phyloP scores from a whole-genome alignment of 176 grass and related monocot genomes.

The Panicum miliaceum region DNA sequence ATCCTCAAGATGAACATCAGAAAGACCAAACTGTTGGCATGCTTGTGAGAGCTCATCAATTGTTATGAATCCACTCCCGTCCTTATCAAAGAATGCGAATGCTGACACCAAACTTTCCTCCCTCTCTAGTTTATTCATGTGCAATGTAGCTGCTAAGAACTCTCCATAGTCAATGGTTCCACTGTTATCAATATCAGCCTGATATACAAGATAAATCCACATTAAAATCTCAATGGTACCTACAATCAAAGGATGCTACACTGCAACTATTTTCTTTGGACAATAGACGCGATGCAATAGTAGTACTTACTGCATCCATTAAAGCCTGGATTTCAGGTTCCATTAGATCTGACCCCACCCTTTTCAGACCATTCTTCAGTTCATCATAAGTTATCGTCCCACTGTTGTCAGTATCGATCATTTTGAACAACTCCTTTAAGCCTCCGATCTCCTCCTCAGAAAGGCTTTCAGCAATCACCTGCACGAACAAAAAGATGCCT shows the following conservation, averaged over 20 bases:
- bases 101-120: slow-evolving; percentile 83
- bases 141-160: slow-evolving; percentile 87
- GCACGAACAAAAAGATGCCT: slow-evolving; percentile 22
- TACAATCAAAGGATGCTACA: background rate
- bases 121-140: slow-evolving; percentile 96
- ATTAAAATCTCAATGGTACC: slow-evolving; percentile 29
- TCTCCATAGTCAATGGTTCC: slow-evolving; percentile 90
- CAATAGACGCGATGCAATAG: background rate
- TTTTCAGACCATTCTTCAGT: slow-evolving; percentile 83
- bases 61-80: slow-evolving; percentile 91
- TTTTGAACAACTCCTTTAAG: slow-evolving; percentile 94
- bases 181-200: slow-evolving; percentile 76
- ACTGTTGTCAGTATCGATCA: slow-evolving; percentile 98
- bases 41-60: slow-evolving; percentile 87
- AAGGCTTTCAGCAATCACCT: slow-evolving; percentile 97
- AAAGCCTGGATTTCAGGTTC: slow-evolving; percentile 91
- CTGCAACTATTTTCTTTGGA: background rate
- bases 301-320: slow-evolving; percentile 83
- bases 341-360: slow-evolving; percentile 92
- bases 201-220: slow-evolving; percentile 20
- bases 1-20: slow-evolving; percentile 89
- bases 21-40: slow-evolving; percentile 75
- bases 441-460: slow-evolving; percentile 98
- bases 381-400: slow-evolving; percentile 97
- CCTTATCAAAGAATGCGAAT: slow-evolving; percentile 89